A percentile compares a stretch with the other conserved stretches of the same genome.
Evolutionary conservation across 768 basidiomycete species (phyloP).

Genomic region (Pisolithus microcarpus): DNA sequence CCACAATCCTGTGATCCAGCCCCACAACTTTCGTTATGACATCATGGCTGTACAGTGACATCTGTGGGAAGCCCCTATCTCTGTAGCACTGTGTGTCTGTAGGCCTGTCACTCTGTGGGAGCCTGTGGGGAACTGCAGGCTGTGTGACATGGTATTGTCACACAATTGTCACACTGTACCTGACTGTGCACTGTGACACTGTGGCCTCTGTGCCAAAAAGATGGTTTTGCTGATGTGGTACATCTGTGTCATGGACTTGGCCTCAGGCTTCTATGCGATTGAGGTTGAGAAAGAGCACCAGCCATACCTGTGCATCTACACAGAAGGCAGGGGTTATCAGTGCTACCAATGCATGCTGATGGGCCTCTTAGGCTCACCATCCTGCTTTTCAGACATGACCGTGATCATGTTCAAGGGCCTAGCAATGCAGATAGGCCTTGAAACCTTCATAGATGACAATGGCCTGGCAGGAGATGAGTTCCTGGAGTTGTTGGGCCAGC

Average conservation of each 20-base stretch:
- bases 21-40: too few species aligned
- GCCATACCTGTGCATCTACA: constrained; percentile 30
- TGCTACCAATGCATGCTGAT: constrained; percentile 33
- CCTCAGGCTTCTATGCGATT: constrained; percentile 29
- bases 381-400: constrained; percentile 26
- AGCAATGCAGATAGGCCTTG: constrained; percentile 15
- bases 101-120: too few species aligned
- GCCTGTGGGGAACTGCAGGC: too few species aligned
- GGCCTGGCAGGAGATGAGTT: constrained; percentile 28
- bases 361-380: constrained; percentile 34
- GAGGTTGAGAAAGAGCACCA: constrained; percentile 7
- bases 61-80: too few species aligned
- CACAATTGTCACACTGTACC: too few species aligned
- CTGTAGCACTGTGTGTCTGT: too few species aligned
- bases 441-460: constrained; percentile 36
- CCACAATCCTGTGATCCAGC: too few species aligned
- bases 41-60: too few species aligned
- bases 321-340: constrained; percentile 33
- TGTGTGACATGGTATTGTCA: too few species aligned
- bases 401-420: constrained; percentile 21
- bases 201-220: too few species aligned
- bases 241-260: constrained; percentile 31
- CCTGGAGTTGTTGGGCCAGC: constrained; percentile 15
- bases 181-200: too few species aligned
- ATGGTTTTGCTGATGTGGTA: too few species aligned